Base-by-base conservation (phyloP, 352 stramenopile genomes). In the Plasmopara halstedii region DNA sequence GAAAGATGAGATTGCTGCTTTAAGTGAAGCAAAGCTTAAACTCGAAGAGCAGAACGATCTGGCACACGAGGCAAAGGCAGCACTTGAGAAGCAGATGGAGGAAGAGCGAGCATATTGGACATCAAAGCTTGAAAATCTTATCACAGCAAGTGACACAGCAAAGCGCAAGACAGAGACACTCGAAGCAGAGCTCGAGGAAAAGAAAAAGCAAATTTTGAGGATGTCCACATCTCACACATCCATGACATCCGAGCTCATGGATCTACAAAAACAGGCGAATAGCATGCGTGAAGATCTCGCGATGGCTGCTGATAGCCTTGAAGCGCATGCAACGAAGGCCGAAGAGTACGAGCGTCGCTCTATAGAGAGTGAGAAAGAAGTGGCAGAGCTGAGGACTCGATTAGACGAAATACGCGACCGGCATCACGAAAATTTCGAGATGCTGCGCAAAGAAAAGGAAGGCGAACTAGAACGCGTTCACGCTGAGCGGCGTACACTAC, bases 91-190 rank as follows among this genome's bases (percentile, higher is more conserved):
- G 21, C 59, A 79, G 26, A 17, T 80, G 17, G 61, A 77, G 8
- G 69, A 88, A 42, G 74, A 91, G 50, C 71, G 72, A 29, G 64
- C 68, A 33, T 88, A 87, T 44, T 74, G 81, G 51, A 68, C 75
- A 19, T 68, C 62, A 11, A 88, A 88, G 50, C 58, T 88, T 14
- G 77, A 87, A 42, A 57, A 57, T 8, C 40, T 91, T 4, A 72
- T 85, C 36, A 73, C 71, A 13, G 74, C 86, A 9, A 58, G 80
- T 5, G 74, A 88, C 15, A 35, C 42, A 4, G 56, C 62, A 5
- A 62, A 58, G 2, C 72, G 65, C n/a, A 63, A 78, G 27, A 59
- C 47, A 14, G 60, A 72, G 26, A 45, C 56, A 11, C 39, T 88
- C 5, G 53, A 79, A 26, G 31, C 47, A 9, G 43, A 57, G n/a